Base-by-base conservation (phyloP, 352 stramenopile species). In the Phytopythium litorale region DNA sequence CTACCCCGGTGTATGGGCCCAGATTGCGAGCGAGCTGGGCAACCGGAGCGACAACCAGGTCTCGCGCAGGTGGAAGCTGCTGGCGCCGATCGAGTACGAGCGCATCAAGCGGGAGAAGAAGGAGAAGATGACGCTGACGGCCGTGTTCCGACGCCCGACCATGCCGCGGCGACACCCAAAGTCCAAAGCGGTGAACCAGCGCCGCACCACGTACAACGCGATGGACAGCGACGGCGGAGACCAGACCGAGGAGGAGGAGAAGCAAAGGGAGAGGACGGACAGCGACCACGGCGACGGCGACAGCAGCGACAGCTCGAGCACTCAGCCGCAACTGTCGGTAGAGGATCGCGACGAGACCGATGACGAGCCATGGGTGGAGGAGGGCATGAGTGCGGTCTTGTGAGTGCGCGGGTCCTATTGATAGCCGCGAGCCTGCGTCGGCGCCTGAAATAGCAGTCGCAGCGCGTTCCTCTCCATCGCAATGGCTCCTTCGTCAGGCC, bases 1-100 rank as follows among this genome's bases (percentile, higher is more conserved):
- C 15, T 71, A 58, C 23, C 58, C 73, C 0, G 65, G 73, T 33
- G 45, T 86, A 0, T 88, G 79, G 79, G 49, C 72, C 23, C 70
- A 72, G 33, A 70, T 88, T 13, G 68, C 76, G 42, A 53, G 54
- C 25, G 75, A 83, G 43, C 56, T 88, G 7, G 73, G 69, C 13
- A 78, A 81, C 63, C 75, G 79, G 25, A 84, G 70, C 13, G 77
- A 88, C 43, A 73, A 66, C 21, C 79, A 88, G 62, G 65, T 86
- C 7, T 61, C 66, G 52, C 67, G 73, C 11, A 73, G 79, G 15
- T 88, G 76, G 76, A 70, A 60, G 19, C 40, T 56, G 23, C 61
- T 88, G 45, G 75, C 67, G 18, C 79, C 79, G 25, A 40, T 66
- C 8, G 76, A 68, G 15, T 81, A 75, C 45, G 58, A 73, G 13